Conservation (phyloP, 805 yeast species). For the Saturnispora silvae region DNA sequence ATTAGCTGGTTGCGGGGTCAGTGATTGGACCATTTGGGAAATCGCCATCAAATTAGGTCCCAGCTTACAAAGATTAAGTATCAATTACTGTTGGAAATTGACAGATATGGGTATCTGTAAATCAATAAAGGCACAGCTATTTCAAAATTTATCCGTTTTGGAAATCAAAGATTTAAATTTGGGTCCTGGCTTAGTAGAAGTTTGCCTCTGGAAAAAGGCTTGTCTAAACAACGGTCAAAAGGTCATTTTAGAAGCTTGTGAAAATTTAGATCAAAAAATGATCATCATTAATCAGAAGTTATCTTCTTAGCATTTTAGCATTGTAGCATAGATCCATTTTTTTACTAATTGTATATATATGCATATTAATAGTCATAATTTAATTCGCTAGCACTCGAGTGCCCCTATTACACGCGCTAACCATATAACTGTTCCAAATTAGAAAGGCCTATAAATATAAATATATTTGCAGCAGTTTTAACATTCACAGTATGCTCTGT, state of each 20-base stretch:
- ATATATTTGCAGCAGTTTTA: too few relatives aligned
- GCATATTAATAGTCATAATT: too few relatives aligned
- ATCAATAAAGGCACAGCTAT: constrained; percentile 34
- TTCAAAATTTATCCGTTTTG: constrained; percentile 55
- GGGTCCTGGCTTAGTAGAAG: constrained; percentile 47
- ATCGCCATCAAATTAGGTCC: constrained; percentile 41
- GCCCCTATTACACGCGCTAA: too few relatives aligned
- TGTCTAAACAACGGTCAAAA: constrained; percentile 29
- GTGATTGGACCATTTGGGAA: constrained; percentile 76
- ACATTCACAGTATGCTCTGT: constrained; percentile 85
- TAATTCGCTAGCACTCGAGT: too few relatives aligned
- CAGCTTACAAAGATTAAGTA: constrained; percentile 51
- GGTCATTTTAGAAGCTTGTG: constrained; percentile 72
- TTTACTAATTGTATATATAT: too few relatives aligned
- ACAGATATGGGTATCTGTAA: constrained; percentile 23
- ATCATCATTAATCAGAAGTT: not conserved
- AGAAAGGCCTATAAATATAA: too few relatives aligned
- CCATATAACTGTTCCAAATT: too few relatives aligned
- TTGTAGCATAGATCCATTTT: too few relatives aligned
- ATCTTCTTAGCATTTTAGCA: too few relatives aligned
- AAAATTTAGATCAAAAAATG: constrained; percentile 46
- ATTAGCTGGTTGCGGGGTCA: constrained; percentile 75
- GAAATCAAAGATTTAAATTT: constrained; percentile 63
- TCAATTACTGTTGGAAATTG: constrained; percentile 54
- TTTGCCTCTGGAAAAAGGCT: constrained; percentile 59